These are phyloP conservation scores for Cladosporium sp. DNA, from an alignment of 2,329 filamentous ascomycete genomes.

Conservation along the genomic window DNA sequence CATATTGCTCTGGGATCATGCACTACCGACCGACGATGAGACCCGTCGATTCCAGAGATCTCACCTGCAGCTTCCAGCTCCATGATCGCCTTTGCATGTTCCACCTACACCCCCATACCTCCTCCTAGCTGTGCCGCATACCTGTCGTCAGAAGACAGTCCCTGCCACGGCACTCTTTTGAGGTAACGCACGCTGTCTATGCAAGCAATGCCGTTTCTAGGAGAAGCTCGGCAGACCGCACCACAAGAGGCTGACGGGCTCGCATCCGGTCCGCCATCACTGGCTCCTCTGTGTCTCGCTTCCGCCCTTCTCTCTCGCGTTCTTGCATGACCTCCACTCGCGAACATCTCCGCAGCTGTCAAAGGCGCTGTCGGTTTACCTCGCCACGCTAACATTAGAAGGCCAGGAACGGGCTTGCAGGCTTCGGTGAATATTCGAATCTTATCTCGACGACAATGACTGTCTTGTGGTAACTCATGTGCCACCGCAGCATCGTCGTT, in stretches of 20 bases:
- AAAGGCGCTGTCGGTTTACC: slow-evolving; percentile 11
- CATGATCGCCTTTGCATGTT: neutral
- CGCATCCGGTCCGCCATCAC: slow-evolving; percentile 3
- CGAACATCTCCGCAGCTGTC: slow-evolving; percentile 13
- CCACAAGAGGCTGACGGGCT: neutral
- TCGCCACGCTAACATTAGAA: slow-evolving; percentile 9
- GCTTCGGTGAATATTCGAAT: slow-evolving; percentile 2
- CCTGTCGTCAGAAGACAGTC: slow-evolving; percentile 8
- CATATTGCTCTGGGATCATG: slow-evolving; percentile 2
- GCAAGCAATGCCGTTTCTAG: slow-evolving; percentile 9
- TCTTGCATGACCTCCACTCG: neutral
- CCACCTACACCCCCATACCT: neutral
- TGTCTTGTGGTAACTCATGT: slow-evolving; percentile 6
- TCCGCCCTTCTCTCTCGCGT: slow-evolving; percentile 1
- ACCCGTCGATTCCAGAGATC: neutral
- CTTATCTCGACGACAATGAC: neutral
- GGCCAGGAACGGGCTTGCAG: neutral
- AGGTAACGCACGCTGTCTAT: slow-evolving; percentile 10
- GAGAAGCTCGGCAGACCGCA: slow-evolving; percentile 8
- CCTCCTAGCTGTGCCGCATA: slow-evolving; percentile 8
- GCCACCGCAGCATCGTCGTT: neutral
- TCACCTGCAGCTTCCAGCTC: neutral
- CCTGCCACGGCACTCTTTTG: slow-evolving; percentile 5
- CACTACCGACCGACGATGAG: neutral
- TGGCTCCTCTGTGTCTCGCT: slow-evolving; percentile 6